phyloP scores from a whole-genome alignment of 306 rosid species.

The Delonix regia region DNA sequence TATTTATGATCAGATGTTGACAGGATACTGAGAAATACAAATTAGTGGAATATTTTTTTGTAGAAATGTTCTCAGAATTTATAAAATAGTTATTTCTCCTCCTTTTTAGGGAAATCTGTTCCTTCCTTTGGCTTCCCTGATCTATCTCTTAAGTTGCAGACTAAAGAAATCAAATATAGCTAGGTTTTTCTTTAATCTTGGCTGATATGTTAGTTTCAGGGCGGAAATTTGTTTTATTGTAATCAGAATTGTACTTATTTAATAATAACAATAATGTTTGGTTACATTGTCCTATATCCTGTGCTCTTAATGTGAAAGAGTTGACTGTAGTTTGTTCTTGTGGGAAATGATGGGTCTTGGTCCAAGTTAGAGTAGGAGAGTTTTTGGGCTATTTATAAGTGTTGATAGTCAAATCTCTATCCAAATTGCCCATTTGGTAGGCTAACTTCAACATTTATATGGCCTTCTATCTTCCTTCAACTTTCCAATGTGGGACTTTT shows the following conservation, averaged over 20 bases:
- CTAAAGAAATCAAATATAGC: not conserved
- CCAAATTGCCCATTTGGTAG: no score
- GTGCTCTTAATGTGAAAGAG: not conserved
- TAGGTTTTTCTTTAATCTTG: not conserved
- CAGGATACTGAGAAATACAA: not conserved
- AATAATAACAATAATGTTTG: not conserved
- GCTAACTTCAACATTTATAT: no score
- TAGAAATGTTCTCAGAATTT: slow-evolving; percentile 12
- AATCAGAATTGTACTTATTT: not conserved
- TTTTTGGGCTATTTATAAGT: no score
- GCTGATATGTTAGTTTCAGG: not conserved
- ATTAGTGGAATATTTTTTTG: not conserved
- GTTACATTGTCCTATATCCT: not conserved
- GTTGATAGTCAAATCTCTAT: no score
- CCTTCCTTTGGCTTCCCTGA: slow-evolving; percentile 18
- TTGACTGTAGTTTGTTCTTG: slow-evolving; percentile 4
- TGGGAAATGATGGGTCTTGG: no score
- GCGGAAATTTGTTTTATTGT: slow-evolving; percentile 9
- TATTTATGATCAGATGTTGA: slow-evolving; percentile 12
- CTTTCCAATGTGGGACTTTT: no score
- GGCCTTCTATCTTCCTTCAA: no score
- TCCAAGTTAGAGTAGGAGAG: no score
- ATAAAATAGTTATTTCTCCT: not conserved
- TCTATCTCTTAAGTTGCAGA: not conserved
- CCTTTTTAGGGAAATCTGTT: not conserved